Evolutionary conservation across 139 green algal genomes (phyloP), one percentile per base, ranked within the genome.

Genomic region (Chlamydomonas applanata): DNA sequence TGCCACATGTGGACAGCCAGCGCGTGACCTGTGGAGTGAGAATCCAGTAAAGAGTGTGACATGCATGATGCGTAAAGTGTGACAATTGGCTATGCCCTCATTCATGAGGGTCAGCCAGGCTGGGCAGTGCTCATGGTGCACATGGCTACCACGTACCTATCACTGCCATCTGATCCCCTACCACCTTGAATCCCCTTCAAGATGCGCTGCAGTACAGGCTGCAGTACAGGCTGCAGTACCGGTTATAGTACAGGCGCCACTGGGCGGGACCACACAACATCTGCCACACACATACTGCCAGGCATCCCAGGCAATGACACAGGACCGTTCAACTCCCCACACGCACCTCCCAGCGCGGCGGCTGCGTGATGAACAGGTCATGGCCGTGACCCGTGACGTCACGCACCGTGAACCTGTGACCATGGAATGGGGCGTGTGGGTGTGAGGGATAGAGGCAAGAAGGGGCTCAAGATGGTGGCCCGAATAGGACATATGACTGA

Each of bases 1-100:
- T 93, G 46, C 93, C 92, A 74, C 93, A 97, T 4, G 80, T 84
- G 33, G 73, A 75, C 33, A 97, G 74, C 88, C 87, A 92, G 56
- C 77, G 79, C 27, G 90, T 87, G 52, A 94, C 90, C 79, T 86
- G 76, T 19, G 67, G 59, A 16, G 25, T 66, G n/a, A 66, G 17
- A 34, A 4, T 54, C 4, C 4, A 69, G 25, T 30, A 17, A 16
- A 34, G 59, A 14, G 59, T 16, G 20, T 14, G 27, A 17, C 59
- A 20, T 11, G 27, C 59, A 67, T 16, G 11, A 67, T 14, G 59
- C 46, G 20, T 14, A 20, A 13, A 24, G 14, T 13, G 46, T 13
- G 46, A 24, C 46, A 24, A 56, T 56, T 56, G 46, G 46, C 46
- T 56, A 16, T 22, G 29, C 13, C 45, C 45, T 13, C 45, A 16